Evolutionary conservation across 2,329 filamentous ascomycete genomes (phyloP), one percentile per base, ranked within the genome.

Genomic region (Fusarium sublunatum): DNA sequence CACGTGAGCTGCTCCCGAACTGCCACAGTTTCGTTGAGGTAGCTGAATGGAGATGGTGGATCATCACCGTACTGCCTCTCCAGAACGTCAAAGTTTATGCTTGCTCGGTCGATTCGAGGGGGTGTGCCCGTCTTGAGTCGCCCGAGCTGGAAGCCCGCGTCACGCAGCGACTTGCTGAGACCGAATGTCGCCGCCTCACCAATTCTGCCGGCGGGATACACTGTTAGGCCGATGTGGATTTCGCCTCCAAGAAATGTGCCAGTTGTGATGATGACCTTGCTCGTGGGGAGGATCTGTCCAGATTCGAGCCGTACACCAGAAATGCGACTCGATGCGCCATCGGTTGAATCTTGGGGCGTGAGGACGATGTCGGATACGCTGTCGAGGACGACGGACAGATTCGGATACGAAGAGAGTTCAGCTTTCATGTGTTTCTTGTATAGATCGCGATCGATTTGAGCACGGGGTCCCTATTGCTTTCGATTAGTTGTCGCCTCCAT

Each of bases 111-210:
- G 52, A 99, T 81, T 25, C 95, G 88, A 22, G 95, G 95, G 7
- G 95, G 95, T 6, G 95, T 99, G 12, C 95, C 95, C 0, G 95
- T 99, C 83, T 99, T 99, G 48, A 99, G 77, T 58, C 95, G 87
- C 26, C 95, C 95, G 13, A 99, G 80, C 69, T 90, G 85, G 73
- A 99, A 97, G 2, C 95, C 95, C 2, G 94, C 93, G 48, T 94
- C 91, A 58, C 85, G 86, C 38, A 99, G 81, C 5, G 93, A 97
- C 73, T 93, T 95, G 81, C 93, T 97, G 52, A 99, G 79, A 0
- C 94, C 94, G 72, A 92, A 92, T 0, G 95, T 97, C 1, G 95
- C 93, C 22, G 91, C 91, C 78, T 99, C 95, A 10, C 94, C 95
- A 81, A 99, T 93, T 8, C 95, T 88, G 2, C 95, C 95, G 0